Evolutionary conservation across 1,284 basidiomycete genomes (phyloP), one percentile per base, ranked within the genome.

Genomic region (Gastroboletus turbinatus): DNA sequence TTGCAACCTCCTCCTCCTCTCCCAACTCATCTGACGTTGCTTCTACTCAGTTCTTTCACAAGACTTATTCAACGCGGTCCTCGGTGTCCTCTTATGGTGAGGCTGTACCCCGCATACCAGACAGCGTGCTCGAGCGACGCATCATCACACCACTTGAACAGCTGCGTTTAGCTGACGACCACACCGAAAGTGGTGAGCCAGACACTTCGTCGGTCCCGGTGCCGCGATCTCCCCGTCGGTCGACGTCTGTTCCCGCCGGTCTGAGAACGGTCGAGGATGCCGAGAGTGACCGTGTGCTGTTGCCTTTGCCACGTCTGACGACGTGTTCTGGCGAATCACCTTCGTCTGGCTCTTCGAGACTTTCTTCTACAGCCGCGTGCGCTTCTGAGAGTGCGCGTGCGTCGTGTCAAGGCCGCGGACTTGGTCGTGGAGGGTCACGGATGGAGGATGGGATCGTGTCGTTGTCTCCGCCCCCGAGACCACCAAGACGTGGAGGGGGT

Each of bases 11-110:
- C 1, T 82, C 84, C 0, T 83, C 86, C 0, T 84, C 85, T 0
- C 77, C 81, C 23, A 80, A 79, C 16, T 81, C 80, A 5, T 82
- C 82, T 9, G 82, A 83, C 43, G 74, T 80, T 10, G 77, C 79
- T 3, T 84, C 82, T 1, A 73, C 76, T 0, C 73, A 73, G 25
- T 83, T 80, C 65, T 85, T 82, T 63, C 72, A 75, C 50, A 76
- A 72, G 29, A 67, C 78, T 0, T 74, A 76, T 25, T 85, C 83
- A 0, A 67, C 76, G 0, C 74, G 76, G 7, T 84, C 83, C 0
- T 87, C 85, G 0, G 67, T 79, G 5, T 83, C 83, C 0, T 88
- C 86, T 2, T 78, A 79, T 47, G 78, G 77, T 0, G 79, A 81
- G 10, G 30, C 54, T 40, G 73, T 78, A 0, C 75, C 79, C 4